Base-by-base conservation (phyloP, 192 early-diverging fungal species). In the Linnemannia schmuckeri region DNA sequence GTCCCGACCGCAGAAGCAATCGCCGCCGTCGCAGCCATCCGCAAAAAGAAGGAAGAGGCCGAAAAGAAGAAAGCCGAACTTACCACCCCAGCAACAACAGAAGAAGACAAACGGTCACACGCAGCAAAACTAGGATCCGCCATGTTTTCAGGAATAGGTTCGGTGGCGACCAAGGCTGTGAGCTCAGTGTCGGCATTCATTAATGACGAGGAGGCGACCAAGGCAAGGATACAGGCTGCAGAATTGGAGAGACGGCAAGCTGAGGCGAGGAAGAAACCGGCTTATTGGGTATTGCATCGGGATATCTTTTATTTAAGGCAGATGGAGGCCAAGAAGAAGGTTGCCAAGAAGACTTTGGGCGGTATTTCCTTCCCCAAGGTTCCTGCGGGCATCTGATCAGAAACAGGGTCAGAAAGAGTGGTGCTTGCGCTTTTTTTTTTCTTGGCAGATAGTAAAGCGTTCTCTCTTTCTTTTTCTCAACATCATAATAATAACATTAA, bases 231-330 rank as follows among this genome's bases (percentile, higher is more conserved):
- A 87, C 76, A 81, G 44, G 85, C 85, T 3, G 54, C 55, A 35
- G 85, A 87, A 54, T 52, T 75, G 66, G 85, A 87, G 75, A 52
- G 47, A 42, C 41, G 72, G 38, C 79, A 78, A 54, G 79, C 72
- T 0, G 85, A 87, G 40, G 79, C 80, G 17, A 54, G 79, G 33
- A 81, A 75, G 68, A 86, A 77, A 41, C 88, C 90, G 13, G 74
- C 81, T 5, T 88, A 88, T 72, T 92, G 89, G 81, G 81, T 92
- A 5, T 54, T 92, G 35, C 89, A 92, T 55, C 66, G 88, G 30
- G 89, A 91, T 54, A 90, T 91, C 49, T 92, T 90, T 63, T 92
- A 88, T 46, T 41, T 92, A 54, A 81, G 91, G 24, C 88, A 92
- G 46, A 75, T 82, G 12, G 90, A 92, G 80, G 76, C 52, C 18